Conservation (phyloP, 2,329 filamentous ascomycete species). For the Aspergillus sp. region DNA sequence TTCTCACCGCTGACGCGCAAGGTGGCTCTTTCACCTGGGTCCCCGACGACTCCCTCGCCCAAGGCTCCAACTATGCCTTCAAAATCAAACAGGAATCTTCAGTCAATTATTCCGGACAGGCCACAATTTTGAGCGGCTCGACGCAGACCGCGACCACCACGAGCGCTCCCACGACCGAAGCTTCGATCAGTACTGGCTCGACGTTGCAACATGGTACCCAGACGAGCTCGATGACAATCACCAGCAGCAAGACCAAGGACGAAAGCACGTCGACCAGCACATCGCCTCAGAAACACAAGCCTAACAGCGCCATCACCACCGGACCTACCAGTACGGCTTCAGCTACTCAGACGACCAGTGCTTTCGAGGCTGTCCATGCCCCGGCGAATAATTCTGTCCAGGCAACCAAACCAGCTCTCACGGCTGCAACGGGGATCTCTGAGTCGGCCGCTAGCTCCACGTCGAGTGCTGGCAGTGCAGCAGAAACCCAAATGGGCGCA, state of each 20-base stretch:
- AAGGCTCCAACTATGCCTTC: constrained; percentile 48
- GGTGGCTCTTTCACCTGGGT: constrained; percentile 45
- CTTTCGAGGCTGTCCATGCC: too few relatives aligned
- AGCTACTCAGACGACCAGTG: constrained; percentile 11
- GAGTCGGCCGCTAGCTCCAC: too few relatives aligned
- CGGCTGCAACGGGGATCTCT: too few relatives aligned
- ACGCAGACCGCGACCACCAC: constrained; percentile 5
- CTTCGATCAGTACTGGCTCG: background rate
- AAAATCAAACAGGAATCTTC: constrained; percentile 45
- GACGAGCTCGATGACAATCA: background rate
- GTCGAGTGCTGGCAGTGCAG: too few relatives aligned
- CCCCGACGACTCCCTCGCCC: constrained; percentile 33
- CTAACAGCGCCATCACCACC: constrained; percentile 3
- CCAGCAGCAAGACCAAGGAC: constrained; percentile 6
- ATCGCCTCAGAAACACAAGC: constrained; percentile 2
- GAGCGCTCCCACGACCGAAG: constrained; percentile 1
- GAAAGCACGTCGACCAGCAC: constrained; percentile 4
- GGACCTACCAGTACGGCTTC: constrained; percentile 6
- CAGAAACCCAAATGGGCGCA: constrained; percentile 6
- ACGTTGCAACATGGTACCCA: background rate
- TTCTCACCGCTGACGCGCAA: constrained; percentile 38
- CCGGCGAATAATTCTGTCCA: too few relatives aligned
- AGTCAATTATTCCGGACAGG: constrained; percentile 48
- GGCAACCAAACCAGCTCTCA: too few relatives aligned
- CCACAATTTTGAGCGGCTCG: constrained; percentile 36